Base-by-base conservation (phyloP, 164 flowering plant species). In the Stephania japonica region DNA sequence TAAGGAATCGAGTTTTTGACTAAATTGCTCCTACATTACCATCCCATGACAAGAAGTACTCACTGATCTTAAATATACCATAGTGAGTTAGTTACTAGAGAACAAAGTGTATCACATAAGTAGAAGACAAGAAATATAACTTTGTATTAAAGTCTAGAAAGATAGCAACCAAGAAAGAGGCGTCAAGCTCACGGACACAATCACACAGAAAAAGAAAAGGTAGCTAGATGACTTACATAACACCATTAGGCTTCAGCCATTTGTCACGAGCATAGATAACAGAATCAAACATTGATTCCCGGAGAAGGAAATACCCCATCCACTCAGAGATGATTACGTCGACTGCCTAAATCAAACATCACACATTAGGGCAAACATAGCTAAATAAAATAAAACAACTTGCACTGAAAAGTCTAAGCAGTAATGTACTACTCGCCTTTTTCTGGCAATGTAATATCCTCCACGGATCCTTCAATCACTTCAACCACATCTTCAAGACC, bases 221-320 rank as follows among this genome's bases (percentile, higher is more conserved):
- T 49, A 47, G 5, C 16, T 18, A 53, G 24, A 64, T 4, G 13
- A 82, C 96, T 84, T 85, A 95, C 98, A 95, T 95, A 59, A 83
- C 85, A 75, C 99, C 99, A 68, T 82, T 77, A 42, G 97, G 89
- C 81, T 95, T 95, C 74, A 95, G 80, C 98, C 98, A 95, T 74
- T 90, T 91, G 67, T 95, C 99, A 75, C 98, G 96, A 1, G 99
- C 99, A 85, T 83, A 90, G 7, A 95, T 91, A 25, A 95, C 99
- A 2, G 99, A 95, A 82, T 95, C 99, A 81, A 95, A 89, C 99
- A 95, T 95, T 69, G 99, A 95, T 71, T 95, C 98, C 12, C 98
- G 96, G 50, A 95, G 83, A 75, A 95, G 99, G 79, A 95, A 95
- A 79, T 95, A 93, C 3, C 99, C 99, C 99, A 95, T 95, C 99